Evolutionary conservation across 768 basidiomycete species (phyloP), one percentile per base, ranked within the genome.

Genomic region (Psilocybe sp.): DNA sequence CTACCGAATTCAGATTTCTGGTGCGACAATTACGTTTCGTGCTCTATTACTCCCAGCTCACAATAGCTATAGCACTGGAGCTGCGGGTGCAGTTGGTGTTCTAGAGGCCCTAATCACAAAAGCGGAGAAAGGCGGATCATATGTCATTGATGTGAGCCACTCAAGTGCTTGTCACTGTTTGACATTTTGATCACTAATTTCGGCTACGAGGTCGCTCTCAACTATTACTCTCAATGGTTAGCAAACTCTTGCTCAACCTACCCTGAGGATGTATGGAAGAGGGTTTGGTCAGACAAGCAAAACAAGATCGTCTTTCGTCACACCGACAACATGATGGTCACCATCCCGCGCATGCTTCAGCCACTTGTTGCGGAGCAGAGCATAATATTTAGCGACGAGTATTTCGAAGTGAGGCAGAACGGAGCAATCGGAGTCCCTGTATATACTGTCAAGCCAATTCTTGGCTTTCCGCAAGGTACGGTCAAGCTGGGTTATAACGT

Each of bases 1-100:
- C 58, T 57, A 28, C 60, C 60, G 16, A 60, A 56, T 35, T 56
- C 58, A 11, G 60, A 62, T 37, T 58, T 50, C 33, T 60, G 56
- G 58, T 59, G 36, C 4, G 40, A 38, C 14, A 38, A 28, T 16
- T 48, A 12, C n/a, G n/a, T n/a, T n/a, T 20, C 12, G 41, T 13
- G 23, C 31, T 16, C 31, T 13, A 7, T 15, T 15, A 15, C 16
- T 10, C 1, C 8, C 7, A 16, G n/a, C 31, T 5, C 39, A 16
- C 23, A n/a, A 7, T 7, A 8, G 11, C 9, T 23, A 12, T 38
- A 62, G 60, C 32, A 62, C 60, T 15, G 60, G 60, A 14, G 51
- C 47, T 20, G 56, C 56, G n/a, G 60, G 58, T 13, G 56, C 58
- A 1, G 44, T 43, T 5, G 60, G 58, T 2, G 44, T 60, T 14